Conservation (phyloP, 306 rosid genomes). For the Leucaena leucocephala region DNA sequence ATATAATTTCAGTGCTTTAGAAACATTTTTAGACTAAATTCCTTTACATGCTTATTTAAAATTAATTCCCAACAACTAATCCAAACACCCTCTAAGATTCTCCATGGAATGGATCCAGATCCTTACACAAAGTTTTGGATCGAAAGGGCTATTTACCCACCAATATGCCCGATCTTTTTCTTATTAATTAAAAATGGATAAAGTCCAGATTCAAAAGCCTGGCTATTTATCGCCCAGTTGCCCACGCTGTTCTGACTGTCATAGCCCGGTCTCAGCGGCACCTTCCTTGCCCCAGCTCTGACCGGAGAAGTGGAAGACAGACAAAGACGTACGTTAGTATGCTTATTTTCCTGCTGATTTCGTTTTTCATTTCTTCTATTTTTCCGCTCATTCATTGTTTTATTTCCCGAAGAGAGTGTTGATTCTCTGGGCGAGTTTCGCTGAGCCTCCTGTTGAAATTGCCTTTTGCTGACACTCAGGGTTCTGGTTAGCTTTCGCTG, state of each 20-base stretch:
- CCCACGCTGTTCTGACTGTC: neutral
- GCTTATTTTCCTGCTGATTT: neutral
- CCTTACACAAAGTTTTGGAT: neutral
- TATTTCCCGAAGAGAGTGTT: neutral
- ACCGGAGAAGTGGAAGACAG: neutral
- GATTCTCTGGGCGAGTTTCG: neutral
- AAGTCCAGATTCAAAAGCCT: neutral
- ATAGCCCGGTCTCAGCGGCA: neutral
- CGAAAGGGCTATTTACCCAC: neutral
- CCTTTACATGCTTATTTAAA: too few relatives aligned
- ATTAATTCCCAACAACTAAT: too few relatives aligned
- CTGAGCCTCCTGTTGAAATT: neutral
- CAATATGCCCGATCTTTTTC: neutral
- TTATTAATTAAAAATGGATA: neutral
- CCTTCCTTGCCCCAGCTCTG: neutral
- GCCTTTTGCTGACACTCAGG: constrained; percentile 6
- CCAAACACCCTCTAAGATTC: too few relatives aligned
- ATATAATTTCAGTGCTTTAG: too few relatives aligned
- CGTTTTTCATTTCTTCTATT: neutral
- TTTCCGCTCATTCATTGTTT: neutral
- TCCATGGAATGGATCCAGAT: too few relatives aligned
- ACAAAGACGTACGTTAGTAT: neutral
- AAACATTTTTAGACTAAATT: too few relatives aligned
- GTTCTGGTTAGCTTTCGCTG: constrained; percentile 8
- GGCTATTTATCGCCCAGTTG: neutral